Evolutionary conservation across 108 stramenopile species (phyloP).

Genomic region (Parmales sp.): DNA sequence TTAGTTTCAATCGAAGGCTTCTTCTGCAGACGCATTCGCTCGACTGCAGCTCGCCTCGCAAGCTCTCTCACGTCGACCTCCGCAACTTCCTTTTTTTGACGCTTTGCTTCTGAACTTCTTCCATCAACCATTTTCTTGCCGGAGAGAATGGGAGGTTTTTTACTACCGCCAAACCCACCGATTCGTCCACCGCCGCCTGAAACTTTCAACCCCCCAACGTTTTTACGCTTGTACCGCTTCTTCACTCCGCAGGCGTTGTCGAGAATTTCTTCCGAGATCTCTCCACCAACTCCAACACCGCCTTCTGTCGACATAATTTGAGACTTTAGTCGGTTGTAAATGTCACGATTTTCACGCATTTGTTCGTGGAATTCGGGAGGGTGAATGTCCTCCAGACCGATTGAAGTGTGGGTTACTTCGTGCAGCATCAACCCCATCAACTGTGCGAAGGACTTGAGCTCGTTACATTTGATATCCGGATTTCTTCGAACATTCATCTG

Average conservation of each 20-base stretch:
- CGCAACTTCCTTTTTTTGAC: not conserved
- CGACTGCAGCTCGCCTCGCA: not conserved
- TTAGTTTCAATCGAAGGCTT: no score
- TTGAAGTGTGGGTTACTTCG: constrained; percentile 9
- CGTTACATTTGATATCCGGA: not conserved
- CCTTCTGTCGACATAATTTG: not conserved
- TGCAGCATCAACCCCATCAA: constrained; percentile 12
- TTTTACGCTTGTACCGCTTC: not conserved
- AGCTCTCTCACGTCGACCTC: not conserved
- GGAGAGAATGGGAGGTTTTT: not conserved
- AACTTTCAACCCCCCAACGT: not conserved
- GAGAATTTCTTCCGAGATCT: not conserved
- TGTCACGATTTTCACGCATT: not conserved
- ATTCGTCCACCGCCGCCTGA: not conserved
- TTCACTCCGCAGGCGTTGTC: not conserved
- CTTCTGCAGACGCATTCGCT: not conserved
- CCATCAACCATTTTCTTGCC: constrained; percentile 8
- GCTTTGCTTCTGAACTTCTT: not conserved
- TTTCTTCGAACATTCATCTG: constrained; percentile 5
- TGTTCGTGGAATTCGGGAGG: constrained; percentile 10
- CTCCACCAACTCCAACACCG: not conserved
- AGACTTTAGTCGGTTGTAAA: not conserved
- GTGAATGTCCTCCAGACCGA: constrained; percentile 15
- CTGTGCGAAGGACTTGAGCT: not conserved
- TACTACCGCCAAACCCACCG: not conserved